Conservation (phyloP, 2,329 filamentous ascomycete species). For the Colletotrichum coccodes region DNA sequence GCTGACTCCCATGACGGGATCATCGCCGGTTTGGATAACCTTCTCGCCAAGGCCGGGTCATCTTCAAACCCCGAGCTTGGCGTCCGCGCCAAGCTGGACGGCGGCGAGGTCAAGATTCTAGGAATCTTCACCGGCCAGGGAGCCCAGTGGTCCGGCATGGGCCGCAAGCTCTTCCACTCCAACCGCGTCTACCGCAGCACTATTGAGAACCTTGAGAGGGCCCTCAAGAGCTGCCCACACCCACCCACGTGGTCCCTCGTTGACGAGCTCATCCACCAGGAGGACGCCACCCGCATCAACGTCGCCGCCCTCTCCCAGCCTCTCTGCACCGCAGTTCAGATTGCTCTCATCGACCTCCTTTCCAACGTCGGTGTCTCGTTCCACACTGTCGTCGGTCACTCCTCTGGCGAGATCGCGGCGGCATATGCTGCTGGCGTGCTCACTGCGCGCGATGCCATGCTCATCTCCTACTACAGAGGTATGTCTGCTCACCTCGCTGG, state of each 20-base stretch:
- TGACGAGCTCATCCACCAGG: conserved; percentile 33
- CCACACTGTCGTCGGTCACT: conserved; percentile 36
- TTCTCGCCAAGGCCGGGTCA: conserved; percentile 20
- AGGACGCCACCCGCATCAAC: conserved; percentile 32
- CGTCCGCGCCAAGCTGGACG: conserved; percentile 25
- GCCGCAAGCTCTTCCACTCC: conserved; percentile 36
- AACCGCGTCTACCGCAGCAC: conserved; percentile 20
- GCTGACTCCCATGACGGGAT: conserved; percentile 10
- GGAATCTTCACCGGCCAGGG: conserved; percentile 48
- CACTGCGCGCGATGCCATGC: conserved; percentile 33
- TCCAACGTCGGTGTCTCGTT: conserved; percentile 30
- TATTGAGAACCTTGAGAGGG: conserved; percentile 34
- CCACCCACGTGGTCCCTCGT: conserved; percentile 28
- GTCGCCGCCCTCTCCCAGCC: conserved; percentile 36
- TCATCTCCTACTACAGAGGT: conserved; percentile 38
- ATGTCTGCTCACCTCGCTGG: conserved; percentile 28
- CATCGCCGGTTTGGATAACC: conserved; percentile 10
- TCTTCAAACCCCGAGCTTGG: conserved; percentile 25
- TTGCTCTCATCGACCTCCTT: conserved; percentile 36
- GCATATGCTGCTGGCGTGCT: conserved; percentile 46
- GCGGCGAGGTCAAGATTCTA: conserved; percentile 32
- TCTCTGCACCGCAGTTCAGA: conserved; percentile 35
- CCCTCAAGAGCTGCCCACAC: conserved; percentile 13
- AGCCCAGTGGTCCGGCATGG: conserved; percentile 47
- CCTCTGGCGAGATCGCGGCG: conserved; percentile 44